Evolutionary conservation across 1,284 basidiomycete species (phyloP).

Genomic region (Apiotrichum sp.): DNA sequence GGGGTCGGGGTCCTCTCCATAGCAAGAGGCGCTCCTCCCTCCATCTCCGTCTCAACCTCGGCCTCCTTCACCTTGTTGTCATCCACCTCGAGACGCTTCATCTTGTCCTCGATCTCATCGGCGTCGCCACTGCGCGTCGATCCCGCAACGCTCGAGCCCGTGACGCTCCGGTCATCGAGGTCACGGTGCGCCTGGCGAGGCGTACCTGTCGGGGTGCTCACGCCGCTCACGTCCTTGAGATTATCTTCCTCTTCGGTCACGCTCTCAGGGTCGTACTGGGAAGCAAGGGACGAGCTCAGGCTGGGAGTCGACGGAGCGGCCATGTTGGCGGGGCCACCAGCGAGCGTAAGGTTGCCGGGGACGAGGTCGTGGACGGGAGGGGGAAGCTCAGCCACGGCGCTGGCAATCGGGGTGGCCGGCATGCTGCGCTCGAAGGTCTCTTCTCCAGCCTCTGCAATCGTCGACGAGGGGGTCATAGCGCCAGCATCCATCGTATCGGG

Average conservation of each 20-base stretch:
- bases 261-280: constrained; percentile 30
- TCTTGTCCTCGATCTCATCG: constrained; percentile 5
- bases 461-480: constrained; percentile 40
- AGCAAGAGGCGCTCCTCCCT: neutral
- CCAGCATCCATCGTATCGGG: constrained; percentile 24
- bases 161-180: constrained; percentile 22
- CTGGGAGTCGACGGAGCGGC: constrained; percentile 11
- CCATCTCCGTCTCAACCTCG: neutral
- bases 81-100: neutral
- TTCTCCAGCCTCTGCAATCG: constrained; percentile 40
- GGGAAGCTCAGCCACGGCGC: constrained; percentile 22
- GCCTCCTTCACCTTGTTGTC: neutral
- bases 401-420: constrained; percentile 35
- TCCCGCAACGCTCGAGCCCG: constrained; percentile 11
- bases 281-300: constrained; percentile 28
- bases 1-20: neutral
- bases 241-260: constrained; percentile 26
- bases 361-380: constrained; percentile 30
- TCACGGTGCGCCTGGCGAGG: constrained; percentile 32
- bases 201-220: constrained; percentile 39
- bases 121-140: constrained; percentile 1
- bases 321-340: constrained; percentile 11
- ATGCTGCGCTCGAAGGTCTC: constrained; percentile 27
- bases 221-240: constrained; percentile 38
- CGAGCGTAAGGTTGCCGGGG: constrained; percentile 33